A percentile compares a stretch with the other conserved stretches of the same genome.
Conservation (phyloP, 208 protist genomes). For the Trypanosoma theileri region DNA sequence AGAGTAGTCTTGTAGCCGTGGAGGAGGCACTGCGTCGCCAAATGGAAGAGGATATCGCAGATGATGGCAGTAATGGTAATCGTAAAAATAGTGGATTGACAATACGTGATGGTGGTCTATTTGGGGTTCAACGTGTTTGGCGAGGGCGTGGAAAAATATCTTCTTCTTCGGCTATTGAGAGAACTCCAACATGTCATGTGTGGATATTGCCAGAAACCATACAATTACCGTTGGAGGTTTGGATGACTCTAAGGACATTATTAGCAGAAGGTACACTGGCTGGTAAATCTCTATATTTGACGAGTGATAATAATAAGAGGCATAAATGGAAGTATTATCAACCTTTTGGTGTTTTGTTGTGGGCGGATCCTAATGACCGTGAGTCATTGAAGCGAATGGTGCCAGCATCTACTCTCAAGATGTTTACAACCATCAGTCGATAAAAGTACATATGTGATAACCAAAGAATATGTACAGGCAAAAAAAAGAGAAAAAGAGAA, state of each 20-base stretch:
- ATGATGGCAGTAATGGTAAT: neutral
- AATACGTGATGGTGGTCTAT: neutral
- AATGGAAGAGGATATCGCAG: neutral
- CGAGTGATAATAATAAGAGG: neutral
- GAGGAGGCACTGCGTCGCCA: neutral
- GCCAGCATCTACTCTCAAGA: conserved; percentile 1
- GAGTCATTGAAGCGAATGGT: conserved; percentile 6
- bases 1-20: neutral
- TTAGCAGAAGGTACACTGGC: conserved; percentile 8
- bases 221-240: neutral
- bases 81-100: neutral
- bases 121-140: neutral
- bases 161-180: neutral
- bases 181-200: conserved; percentile 4
- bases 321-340: neutral
- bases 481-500: neutral
- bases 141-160: neutral
- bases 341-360: conserved; percentile 13
- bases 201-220: conserved; percentile 11
- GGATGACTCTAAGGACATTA: conserved; percentile 1
- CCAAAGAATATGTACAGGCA: neutral
- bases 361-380: conserved; percentile 13
- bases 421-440: conserved; percentile 14
- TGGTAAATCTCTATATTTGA: neutral
- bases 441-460: neutral